Evolutionary conservation across 371 early-diverging fungal genomes (phyloP).

Genomic region (Dichotomocladium elegans): DNA sequence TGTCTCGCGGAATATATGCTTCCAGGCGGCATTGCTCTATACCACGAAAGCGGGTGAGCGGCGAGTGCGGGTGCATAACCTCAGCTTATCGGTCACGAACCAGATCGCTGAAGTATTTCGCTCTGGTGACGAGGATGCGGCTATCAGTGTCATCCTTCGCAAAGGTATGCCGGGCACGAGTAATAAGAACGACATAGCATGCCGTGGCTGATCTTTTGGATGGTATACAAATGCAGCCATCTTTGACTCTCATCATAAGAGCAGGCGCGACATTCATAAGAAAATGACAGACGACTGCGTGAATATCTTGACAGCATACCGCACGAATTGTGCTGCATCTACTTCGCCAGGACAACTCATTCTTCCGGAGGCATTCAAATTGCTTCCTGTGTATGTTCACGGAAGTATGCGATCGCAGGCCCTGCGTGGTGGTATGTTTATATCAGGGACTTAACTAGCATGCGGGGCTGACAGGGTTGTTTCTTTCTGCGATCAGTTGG

Average conservation of each 20-base stretch:
- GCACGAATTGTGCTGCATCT: constrained; percentile 86
- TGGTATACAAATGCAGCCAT: constrained; percentile 47
- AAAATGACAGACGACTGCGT: constrained; percentile 84
- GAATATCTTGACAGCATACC: constrained; percentile 87
- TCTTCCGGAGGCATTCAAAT: constrained; percentile 93
- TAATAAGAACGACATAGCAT: neutral
- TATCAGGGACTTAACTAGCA: neutral
- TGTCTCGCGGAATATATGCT: constrained; percentile 74
- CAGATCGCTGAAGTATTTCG: constrained; percentile 86
- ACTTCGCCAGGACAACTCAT: constrained; percentile 93
- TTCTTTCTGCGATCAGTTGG: constrained; percentile 31
- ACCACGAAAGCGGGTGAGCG: constrained; percentile 86
- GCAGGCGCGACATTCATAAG: constrained; percentile 79
- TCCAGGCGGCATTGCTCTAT: constrained; percentile 93
- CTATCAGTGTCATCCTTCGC: constrained; percentile 80
- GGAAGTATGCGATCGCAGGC: constrained; percentile 78
- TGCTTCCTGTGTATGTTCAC: constrained; percentile 88
- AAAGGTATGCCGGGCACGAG: constrained; percentile 41
- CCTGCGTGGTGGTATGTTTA: constrained; percentile 58
- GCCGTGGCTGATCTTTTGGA: no score
- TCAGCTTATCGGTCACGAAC: constrained; percentile 75
- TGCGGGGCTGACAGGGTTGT: neutral
- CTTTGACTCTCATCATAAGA: constrained; percentile 62
- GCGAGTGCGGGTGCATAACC: constrained; percentile 88
- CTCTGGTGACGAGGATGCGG: constrained; percentile 88